A percentile compares a stretch with the other conserved stretches of the same genome.
These are phyloP conservation scores for Hamamelis virginiana DNA, from an alignment of 164 flowering plant genomes.

Conservation along the genomic window DNA sequence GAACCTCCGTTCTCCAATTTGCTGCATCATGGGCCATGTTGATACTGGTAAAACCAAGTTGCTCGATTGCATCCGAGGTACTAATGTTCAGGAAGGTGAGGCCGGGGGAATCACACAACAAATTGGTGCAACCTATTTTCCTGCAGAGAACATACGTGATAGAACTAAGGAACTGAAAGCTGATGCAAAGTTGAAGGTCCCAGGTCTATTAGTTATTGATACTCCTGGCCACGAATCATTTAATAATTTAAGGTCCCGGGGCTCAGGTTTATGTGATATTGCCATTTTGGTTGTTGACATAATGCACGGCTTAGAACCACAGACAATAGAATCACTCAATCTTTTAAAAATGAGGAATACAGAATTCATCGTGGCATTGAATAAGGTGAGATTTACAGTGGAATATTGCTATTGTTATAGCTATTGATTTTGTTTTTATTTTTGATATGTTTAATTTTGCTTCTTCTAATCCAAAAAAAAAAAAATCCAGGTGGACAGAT, in stretches of 20 bases:
- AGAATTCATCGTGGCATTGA: conserved; percentile 91
- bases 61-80: conserved; percentile 93
- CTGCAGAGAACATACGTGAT: conserved; percentile 87
- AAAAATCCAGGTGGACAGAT: conserved; percentile 72
- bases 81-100: conserved; percentile 99
- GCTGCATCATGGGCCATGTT: conserved; percentile 99
- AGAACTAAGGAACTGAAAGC: conserved; percentile 95
- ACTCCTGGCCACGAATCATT: conserved; percentile 99
- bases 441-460: conserved; percentile 3
- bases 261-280: conserved; percentile 96
- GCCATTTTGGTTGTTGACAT: conserved; percentile 97
- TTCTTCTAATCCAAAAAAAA: no score
- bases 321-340: conserved; percentile 94
- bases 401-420: not conserved
- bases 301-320: conserved; percentile 98
- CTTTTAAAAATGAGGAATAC: conserved; percentile 94
- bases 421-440: not conserved
- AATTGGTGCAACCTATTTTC: conserved; percentile 98
- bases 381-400: conserved; percentile 57
- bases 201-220: conserved; percentile 93
- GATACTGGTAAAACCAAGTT: conserved; percentile 99
- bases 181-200: conserved; percentile 87
- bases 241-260: conserved; percentile 89
- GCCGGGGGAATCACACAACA: conserved; percentile 99
- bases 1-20: conserved; percentile 89